These are phyloP conservation scores for Amanita polypyramis DNA, from an alignment of 768 basidiomycete genomes.

Conservation along the genomic window DNA sequence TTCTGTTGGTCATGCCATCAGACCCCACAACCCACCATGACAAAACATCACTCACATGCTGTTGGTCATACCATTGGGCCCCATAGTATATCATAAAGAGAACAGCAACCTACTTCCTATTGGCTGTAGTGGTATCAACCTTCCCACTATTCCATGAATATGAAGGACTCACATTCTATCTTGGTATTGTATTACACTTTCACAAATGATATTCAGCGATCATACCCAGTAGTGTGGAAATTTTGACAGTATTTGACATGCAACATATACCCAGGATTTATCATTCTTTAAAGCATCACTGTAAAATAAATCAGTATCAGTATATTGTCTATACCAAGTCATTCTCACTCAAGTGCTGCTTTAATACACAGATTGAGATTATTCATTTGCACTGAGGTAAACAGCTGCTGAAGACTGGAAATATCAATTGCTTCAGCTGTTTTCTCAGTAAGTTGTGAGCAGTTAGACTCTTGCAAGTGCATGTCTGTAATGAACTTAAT, in stretches of 20 bases:
- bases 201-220: too few species aligned
- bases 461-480: conserved; percentile 7
- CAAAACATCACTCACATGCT: too few species aligned
- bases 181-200: too few species aligned
- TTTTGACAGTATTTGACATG: background rate
- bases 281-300: background rate
- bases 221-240: background rate
- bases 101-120: too few species aligned
- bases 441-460: conserved; percentile 10
- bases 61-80: too few species aligned
- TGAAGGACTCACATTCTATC: too few species aligned
- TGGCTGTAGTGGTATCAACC: too few species aligned
- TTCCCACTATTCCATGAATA: too few species aligned
- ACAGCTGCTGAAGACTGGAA: conserved; percentile 11
- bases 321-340: background rate
- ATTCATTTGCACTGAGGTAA: conserved; percentile 17
- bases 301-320: background rate
- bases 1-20: too few species aligned
- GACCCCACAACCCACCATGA: too few species aligned
- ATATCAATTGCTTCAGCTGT: conserved; percentile 14
- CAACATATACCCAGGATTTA: background rate
- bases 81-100: too few species aligned
- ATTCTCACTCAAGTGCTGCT: conserved; percentile 7
- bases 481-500: conserved; percentile 10
- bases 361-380: conserved; percentile 15